phyloP scores from a whole-genome alignment of 1,284 basidiomycete species.

The Ceratobasidium sp. region DNA sequence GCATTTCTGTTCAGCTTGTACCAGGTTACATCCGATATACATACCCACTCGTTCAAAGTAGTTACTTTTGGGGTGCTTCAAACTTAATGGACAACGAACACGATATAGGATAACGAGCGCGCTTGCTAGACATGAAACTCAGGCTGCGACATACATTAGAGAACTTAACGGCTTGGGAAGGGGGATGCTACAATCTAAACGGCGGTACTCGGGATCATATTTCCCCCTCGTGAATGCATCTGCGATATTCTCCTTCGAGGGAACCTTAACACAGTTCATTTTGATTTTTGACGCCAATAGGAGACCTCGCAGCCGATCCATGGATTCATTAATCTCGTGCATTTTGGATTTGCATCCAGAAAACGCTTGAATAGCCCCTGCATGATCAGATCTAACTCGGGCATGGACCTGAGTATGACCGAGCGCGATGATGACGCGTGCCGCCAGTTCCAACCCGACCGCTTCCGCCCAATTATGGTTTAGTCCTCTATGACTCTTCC shows the following conservation, averaged over 20 bases:
- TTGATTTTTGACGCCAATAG: background rate
- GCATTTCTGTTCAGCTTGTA: no score
- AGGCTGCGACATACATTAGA: background rate
- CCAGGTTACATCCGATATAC: no score
- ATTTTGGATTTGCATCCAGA: background rate
- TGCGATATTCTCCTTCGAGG: conserved; percentile 13
- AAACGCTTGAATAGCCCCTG: background rate
- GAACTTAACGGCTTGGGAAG: background rate
- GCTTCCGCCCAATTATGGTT: background rate
- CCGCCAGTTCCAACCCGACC: background rate
- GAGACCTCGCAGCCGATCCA: background rate
- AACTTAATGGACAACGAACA: no score
- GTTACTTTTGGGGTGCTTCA: no score
- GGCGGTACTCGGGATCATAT: background rate
- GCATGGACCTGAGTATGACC: background rate
- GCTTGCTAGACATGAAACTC: background rate
- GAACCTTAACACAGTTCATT: background rate
- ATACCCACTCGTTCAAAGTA: no score
- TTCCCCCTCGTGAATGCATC: conserved; percentile 1
- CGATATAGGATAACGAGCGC: no score
- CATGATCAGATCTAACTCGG: background rate
- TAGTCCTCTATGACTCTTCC: background rate
- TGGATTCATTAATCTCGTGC: background rate
- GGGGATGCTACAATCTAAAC: background rate
- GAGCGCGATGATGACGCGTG: background rate